Conservation (phyloP, 2,329 filamentous ascomycete genomes). For the Alternaria tenuissima region DNA sequence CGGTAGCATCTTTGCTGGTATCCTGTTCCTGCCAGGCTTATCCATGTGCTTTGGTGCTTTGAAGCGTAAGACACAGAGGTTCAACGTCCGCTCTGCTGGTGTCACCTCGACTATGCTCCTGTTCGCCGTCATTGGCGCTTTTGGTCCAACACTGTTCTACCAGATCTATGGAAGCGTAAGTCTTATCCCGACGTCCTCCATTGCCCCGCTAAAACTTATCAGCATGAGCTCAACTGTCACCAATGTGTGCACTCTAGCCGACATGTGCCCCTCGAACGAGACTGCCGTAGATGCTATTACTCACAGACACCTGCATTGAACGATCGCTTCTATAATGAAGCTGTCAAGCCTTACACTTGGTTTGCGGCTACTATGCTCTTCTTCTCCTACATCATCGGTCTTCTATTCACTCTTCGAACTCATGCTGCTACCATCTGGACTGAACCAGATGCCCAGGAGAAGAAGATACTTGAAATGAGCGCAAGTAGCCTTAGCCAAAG, state of each 20-base stretch:
- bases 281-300: constrained; percentile 94
- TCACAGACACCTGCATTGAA: constrained; percentile 83
- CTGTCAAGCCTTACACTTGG: constrained; percentile 93
- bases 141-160: constrained; percentile 95
- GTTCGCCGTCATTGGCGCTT: constrained; percentile 94
- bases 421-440: constrained; percentile 98
- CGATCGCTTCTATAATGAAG: constrained; percentile 88
- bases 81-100: constrained; percentile 95
- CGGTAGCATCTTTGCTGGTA: constrained; percentile 96
- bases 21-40: constrained; percentile 90
- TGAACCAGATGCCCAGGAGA: constrained; percentile 64
- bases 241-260: constrained; percentile 64
- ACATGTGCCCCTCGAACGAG: constrained; percentile 61
- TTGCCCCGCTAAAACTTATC: constrained; percentile 46
- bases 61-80: constrained; percentile 96
- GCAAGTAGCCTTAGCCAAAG: constrained; percentile 46
- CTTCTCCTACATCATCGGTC: constrained; percentile 88
- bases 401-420: constrained; percentile 94
- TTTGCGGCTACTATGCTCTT: constrained; percentile 86
- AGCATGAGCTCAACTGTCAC: constrained; percentile 90
- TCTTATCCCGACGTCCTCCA: neutral
- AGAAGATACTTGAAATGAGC: constrained; percentile 54
- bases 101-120: constrained; percentile 98
- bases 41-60: constrained; percentile 99
- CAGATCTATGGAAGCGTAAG: constrained; percentile 90